Conservation (phyloP, 1,284 basidiomycete genomes). For the Cryptococcus floricola region DNA sequence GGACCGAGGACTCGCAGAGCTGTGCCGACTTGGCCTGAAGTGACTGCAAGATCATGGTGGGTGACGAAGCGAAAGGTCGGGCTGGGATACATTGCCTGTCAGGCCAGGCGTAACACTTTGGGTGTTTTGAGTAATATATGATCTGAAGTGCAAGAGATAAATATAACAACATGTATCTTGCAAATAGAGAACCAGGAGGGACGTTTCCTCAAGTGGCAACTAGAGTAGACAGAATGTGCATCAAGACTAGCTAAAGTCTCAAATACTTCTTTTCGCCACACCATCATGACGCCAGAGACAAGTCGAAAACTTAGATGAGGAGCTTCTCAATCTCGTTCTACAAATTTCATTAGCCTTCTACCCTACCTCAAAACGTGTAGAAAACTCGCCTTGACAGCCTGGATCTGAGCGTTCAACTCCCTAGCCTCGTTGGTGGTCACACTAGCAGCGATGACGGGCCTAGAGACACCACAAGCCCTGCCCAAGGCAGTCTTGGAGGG, state of each 20-base stretch:
- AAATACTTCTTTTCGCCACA: background rate
- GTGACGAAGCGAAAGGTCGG: too few relatives aligned
- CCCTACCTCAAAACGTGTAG: background rate
- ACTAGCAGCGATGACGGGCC: conserved; percentile 92
- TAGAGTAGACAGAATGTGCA: conserved; percentile 5
- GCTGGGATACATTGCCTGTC: too few relatives aligned
- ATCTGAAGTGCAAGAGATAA: too few relatives aligned
- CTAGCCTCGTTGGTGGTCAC: conserved; percentile 94
- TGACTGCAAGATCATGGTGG: too few relatives aligned
- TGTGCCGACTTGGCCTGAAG: too few relatives aligned
- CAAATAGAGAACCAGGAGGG: too few relatives aligned
- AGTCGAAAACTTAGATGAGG: conserved; percentile 51
- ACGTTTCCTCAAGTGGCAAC: too few relatives aligned
- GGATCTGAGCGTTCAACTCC: conserved; percentile 87
- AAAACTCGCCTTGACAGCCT: conserved; percentile 65
- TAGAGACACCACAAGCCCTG: conserved; percentile 90
- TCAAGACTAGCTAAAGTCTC: conserved; percentile 20
- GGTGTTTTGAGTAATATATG: too few relatives aligned
- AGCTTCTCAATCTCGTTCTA: conserved; percentile 65
- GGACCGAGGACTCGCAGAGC: too few relatives aligned
- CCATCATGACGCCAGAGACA: background rate
- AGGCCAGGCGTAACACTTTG: too few relatives aligned
- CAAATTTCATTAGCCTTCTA: conserved; percentile 1
- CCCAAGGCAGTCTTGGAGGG: conserved; percentile 74
- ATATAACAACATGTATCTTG: too few relatives aligned